These are phyloP conservation scores for Setaria italica DNA, from an alignment of 202 grass and related monocot genomes.

Conservation along the genomic window DNA sequence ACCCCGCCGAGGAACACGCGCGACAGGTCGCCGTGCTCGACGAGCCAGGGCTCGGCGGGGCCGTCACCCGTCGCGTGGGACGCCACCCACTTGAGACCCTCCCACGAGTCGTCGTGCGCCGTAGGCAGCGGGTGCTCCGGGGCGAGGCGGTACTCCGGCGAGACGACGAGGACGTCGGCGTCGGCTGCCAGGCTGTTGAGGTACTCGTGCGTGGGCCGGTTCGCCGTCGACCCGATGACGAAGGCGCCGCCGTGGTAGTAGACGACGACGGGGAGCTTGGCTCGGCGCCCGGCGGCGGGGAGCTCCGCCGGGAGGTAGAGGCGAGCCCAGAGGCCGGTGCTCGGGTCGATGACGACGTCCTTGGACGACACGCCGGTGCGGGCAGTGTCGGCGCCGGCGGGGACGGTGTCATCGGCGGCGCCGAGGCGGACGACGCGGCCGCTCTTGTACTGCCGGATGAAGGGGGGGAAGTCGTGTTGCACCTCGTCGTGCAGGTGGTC, in stretches of 20 bases:
- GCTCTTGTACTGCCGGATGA: conserved; percentile 71
- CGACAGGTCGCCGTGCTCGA: conserved; percentile 51
- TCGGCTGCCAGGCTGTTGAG: conserved; percentile 53
- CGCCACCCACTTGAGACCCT: conserved; percentile 56
- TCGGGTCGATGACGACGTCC: conserved; percentile 58
- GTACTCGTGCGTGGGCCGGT: conserved; percentile 43
- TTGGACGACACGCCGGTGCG: conserved; percentile 53
- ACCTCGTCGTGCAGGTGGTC: conserved; percentile 50
- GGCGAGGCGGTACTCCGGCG: conserved; percentile 63
- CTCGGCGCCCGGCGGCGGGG: not conserved
- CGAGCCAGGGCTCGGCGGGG: conserved; percentile 43
- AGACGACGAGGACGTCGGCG: conserved; percentile 42
- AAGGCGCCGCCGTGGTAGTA: conserved; percentile 79
- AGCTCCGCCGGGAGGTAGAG: conserved; percentile 57
- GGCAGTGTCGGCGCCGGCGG: conserved; percentile 17
- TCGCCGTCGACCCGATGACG: conserved; percentile 55
- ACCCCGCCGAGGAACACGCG: conserved; percentile 54
- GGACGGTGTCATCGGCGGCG: not conserved
- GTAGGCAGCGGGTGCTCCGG: conserved; percentile 62
- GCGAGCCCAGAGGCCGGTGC: conserved; percentile 58
- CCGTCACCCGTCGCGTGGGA: conserved; percentile 35
- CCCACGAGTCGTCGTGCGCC: conserved; percentile 58
- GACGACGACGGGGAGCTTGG: conserved; percentile 49
- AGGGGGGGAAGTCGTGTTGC: conserved; percentile 47
- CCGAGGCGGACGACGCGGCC: conserved; percentile 47